phyloP scores from a whole-genome alignment of 2,329 filamentous ascomycete species.

The Pestalotiopsis sp. region DNA sequence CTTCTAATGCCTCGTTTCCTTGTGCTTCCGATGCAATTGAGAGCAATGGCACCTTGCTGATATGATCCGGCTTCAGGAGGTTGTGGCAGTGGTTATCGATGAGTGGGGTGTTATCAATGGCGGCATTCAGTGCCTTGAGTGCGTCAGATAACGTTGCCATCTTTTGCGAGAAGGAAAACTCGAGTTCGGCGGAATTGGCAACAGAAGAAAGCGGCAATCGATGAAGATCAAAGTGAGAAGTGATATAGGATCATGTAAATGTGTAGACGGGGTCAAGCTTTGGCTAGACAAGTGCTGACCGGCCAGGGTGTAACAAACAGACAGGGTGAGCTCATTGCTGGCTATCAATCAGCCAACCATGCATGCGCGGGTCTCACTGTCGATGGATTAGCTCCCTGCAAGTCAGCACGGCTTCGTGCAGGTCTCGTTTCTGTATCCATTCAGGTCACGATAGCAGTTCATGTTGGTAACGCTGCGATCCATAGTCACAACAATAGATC shows the following conservation, averaged over 20 bases:
- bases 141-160: slow-evolving; percentile 12
- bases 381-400: background rate
- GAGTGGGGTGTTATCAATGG: slow-evolving; percentile 59
- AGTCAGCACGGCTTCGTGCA: background rate
- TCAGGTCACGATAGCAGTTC: background rate
- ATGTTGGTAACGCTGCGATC: background rate
- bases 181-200: background rate
- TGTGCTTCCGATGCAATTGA: slow-evolving; percentile 74
- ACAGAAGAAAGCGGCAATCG: background rate
- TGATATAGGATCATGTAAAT: background rate
- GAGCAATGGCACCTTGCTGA: slow-evolving; percentile 50
- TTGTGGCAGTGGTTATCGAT: slow-evolving; percentile 77
- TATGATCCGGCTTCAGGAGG: slow-evolving; percentile 55
- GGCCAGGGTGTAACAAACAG: background rate
- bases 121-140: slow-evolving; percentile 23
- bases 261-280: background rate
- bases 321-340: background rate
- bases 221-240: background rate
- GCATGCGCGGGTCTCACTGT: background rate
- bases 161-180: background rate
- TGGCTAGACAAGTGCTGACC: background rate
- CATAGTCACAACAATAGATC: background rate
- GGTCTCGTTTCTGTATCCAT: background rate
- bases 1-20: slow-evolving; percentile 62
- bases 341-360: background rate